Base-by-base conservation (phyloP, 352 stramenopile genomes). In the Elongisporangium prolatum region DNA sequence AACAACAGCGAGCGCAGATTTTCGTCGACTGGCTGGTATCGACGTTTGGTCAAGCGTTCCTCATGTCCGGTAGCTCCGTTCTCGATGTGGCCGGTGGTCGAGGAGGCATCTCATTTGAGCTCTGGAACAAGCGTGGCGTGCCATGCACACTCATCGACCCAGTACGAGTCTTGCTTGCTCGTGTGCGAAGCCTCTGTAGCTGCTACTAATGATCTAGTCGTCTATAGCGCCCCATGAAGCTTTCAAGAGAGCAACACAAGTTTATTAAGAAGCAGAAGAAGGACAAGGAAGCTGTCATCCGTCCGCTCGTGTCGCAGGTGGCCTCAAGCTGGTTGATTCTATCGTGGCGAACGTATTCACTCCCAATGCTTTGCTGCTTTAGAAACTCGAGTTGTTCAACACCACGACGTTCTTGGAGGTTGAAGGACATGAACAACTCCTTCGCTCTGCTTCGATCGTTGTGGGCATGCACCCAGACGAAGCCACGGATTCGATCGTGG, bases 381-480 rank as follows among this genome's bases (percentile, higher is more conserved):
- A 85, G 69, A 68, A 64, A 52, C 68, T 62, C n/a, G 69, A 71
- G 10, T 66, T 86, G 18, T 86, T 90, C 63, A 89, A 94, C 54
- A 72, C 63, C 54, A 84, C 62, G 17, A 80, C 71, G 21, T 89
- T 79, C 57, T 61, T 91, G 7, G 67, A 87, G 34, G 71, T 75
- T 11, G 14, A 61, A 0, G 60, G 71, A 10, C 73, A 88, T 59
- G 60, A 71, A 8, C 14, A 68, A 22, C 85, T 93, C 0, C 60
- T 98, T 7, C 47, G 79, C 13, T 68, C 88, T 59, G 73, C 84
- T 28, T 96, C 89, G 4, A 54, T 97, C 22, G 76, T 98, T 28
- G 65, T 98, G 4, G 95, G 95, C 0, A 97, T 98, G 85, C 95
- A 98, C 61, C 93, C 95, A 17, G 96, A 99, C 65, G 90, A 96